Percentiles rank a stretch among this genome's conserved stretches.
Evolutionary conservation across 2,329 filamentous ascomycete species (phyloP).

Genomic region (Paraphaeosphaeria minitans): DNA sequence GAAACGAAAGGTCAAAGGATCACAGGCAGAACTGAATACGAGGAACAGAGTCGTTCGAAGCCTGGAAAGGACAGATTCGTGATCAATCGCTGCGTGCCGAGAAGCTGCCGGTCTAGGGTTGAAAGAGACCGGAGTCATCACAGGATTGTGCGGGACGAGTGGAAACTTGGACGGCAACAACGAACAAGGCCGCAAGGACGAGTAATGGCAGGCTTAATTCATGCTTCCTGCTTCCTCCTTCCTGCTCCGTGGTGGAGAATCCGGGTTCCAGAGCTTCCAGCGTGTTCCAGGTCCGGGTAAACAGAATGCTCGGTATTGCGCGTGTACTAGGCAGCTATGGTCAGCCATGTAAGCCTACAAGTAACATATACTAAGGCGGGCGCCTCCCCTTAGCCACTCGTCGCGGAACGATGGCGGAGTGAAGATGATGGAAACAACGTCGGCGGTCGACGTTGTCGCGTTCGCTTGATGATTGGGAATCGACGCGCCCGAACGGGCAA

Average conservation of each 20-base stretch:
- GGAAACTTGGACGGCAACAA: not conserved
- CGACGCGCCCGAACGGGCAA: not conserved
- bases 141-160: not conserved
- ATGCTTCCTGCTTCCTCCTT: not conserved
- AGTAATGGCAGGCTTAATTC: not conserved
- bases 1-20: not conserved
- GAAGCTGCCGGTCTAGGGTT: not conserved
- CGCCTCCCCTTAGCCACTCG: not conserved
- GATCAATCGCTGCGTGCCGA: not conserved
- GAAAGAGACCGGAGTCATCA: not conserved
- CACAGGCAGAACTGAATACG: conserved; percentile 17
- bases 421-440: conserved; percentile 5
- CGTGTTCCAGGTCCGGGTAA: conserved; percentile 8
- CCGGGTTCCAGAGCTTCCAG: not conserved
- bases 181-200: not conserved
- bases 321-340: not conserved
- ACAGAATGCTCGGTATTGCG: not conserved
- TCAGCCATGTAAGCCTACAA: not conserved
- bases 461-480: conserved; percentile 9
- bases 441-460: conserved; percentile 2
- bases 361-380: not conserved
- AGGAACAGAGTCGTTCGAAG: conserved; percentile 11
- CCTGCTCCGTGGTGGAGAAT: not conserved
- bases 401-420: not conserved
- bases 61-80: conserved; percentile 17